Evolutionary conservation across 1,284 basidiomycete genomes (phyloP).

Genomic region (Erythrobasidium hasegawianum): DNA sequence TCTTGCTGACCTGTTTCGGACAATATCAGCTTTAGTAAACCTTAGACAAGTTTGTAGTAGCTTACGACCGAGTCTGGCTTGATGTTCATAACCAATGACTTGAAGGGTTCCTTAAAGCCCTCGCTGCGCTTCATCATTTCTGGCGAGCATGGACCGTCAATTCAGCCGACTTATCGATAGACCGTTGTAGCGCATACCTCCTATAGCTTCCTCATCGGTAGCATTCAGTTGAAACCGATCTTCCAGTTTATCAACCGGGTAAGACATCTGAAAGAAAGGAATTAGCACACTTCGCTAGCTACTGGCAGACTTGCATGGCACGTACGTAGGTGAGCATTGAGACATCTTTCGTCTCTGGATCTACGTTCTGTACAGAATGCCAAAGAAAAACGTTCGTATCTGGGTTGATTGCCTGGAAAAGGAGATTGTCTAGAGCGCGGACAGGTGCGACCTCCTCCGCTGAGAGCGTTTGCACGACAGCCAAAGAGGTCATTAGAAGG

Average conservation of each 20-base stretch:
- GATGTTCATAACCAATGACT: slow-evolving; percentile 18
- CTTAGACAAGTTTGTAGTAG: too few species aligned
- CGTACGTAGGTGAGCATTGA: slow-evolving; percentile 24
- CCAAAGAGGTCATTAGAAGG: slow-evolving; percentile 11
- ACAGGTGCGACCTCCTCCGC: slow-evolving; percentile 22
- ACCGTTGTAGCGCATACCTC: background rate
- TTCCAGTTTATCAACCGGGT: slow-evolving; percentile 17
- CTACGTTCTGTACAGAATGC: slow-evolving; percentile 29
- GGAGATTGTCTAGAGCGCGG: slow-evolving; percentile 22
- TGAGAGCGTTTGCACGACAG: slow-evolving; percentile 28
- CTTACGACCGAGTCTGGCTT: slow-evolving; percentile 20
- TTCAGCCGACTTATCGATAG: background rate
- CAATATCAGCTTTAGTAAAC: background rate
- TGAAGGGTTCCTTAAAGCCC: slow-evolving; percentile 23
- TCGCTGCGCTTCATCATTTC: slow-evolving; percentile 23
- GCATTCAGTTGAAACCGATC: slow-evolving; percentile 15
- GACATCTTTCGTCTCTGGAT: slow-evolving; percentile 24
- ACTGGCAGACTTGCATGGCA: too few species aligned
- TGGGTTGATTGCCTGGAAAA: slow-evolving; percentile 33
- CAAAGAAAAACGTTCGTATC: slow-evolving; percentile 29
- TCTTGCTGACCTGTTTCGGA: slow-evolving; percentile 15
- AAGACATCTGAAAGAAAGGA: slow-evolving; percentile 11
- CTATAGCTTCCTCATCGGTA: slow-evolving; percentile 13
- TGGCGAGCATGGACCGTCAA: background rate
- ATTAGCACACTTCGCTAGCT: background rate